Evolutionary conservation across 495 filamentous ascomycete genomes (phyloP).

Genomic region (Penicillium pulvis): DNA sequence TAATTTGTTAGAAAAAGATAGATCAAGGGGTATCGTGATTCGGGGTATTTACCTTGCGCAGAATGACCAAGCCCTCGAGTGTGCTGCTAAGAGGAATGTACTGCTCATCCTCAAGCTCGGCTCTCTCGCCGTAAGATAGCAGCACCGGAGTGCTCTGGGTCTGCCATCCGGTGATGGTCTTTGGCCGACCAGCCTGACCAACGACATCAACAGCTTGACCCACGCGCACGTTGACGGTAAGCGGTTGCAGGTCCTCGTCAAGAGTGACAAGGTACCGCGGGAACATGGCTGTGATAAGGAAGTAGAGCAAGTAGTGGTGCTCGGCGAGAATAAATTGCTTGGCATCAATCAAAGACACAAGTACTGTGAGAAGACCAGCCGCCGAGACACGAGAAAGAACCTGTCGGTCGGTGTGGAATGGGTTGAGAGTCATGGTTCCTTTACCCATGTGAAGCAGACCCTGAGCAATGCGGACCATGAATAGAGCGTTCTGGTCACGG

Average conservation of each 20-base stretch:
- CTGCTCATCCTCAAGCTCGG: constrained; percentile 96
- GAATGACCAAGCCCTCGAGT: constrained; percentile 91
- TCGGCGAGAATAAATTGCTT: constrained; percentile 90
- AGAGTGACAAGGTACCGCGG: constrained; percentile 94
- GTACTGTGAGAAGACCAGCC: constrained; percentile 84
- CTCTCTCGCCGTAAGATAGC: constrained; percentile 88
- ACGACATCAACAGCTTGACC: constrained; percentile 98
- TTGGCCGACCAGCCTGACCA: constrained; percentile 92
- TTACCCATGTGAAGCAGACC: constrained; percentile 99
- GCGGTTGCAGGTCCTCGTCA: constrained; percentile 88
- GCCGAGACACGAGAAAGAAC: constrained; percentile 90
- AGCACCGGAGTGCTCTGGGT: constrained; percentile 98
- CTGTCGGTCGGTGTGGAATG: constrained; percentile 97
- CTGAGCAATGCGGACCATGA: constrained; percentile 99
- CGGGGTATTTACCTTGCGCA: constrained; percentile 79
- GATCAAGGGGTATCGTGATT: neutral
- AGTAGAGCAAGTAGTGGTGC: constrained; percentile 95
- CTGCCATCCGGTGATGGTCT: constrained; percentile 99
- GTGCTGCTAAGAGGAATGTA: constrained; percentile 89
- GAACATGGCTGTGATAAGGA: constrained; percentile 95
- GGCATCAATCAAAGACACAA: constrained; percentile 90
- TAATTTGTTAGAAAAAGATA: constrained; percentile 27
- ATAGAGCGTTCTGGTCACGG: constrained; percentile 89
- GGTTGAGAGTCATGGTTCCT: constrained; percentile 90
- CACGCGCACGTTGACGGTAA: constrained; percentile 94